A percentile compares a stretch with the other conserved stretches of the same genome.
phyloP scores from a whole-genome alignment of 1,139 yeast genomes.

The Magnusiomyces suaveolens region DNA sequence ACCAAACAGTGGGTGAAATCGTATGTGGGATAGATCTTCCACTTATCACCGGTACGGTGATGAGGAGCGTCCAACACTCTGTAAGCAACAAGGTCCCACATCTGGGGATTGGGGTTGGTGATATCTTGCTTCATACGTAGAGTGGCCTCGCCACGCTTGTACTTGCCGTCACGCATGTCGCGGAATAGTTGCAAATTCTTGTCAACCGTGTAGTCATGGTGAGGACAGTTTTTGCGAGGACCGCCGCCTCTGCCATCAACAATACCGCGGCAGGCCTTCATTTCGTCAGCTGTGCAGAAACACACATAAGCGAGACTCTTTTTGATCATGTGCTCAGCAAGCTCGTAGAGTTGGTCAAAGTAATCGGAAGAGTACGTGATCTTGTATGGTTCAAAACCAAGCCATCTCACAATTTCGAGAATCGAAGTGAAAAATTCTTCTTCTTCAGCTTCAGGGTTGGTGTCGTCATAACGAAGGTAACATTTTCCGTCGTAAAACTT shows the following conservation, averaged over 20 bases:
- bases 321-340: conserved; percentile 72
- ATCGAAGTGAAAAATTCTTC: conserved; percentile 82
- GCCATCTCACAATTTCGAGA: conserved; percentile 76
- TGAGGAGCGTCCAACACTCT: conserved; percentile 87
- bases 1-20: conserved; percentile 98
- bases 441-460: conserved; percentile 98
- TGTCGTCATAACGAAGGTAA: conserved; percentile 90
- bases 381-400: conserved; percentile 88
- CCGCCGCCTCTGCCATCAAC: conserved; percentile 92
- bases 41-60: conserved; percentile 91
- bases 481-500: conserved; percentile 76
- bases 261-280: conserved; percentile 81
- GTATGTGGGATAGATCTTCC: conserved; percentile 98
- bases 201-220: conserved; percentile 61
- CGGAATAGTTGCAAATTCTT: conserved; percentile 73
- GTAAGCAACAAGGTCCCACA: conserved; percentile 99
- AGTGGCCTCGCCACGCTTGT: conserved; percentile 83
- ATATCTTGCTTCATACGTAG: conserved; percentile 91
- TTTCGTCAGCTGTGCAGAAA: conserved; percentile 87
- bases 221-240: conserved; percentile 71
- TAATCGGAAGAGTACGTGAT: conserved; percentile 94
- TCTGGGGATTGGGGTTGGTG: conserved; percentile 88
- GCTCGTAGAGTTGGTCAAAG: conserved; percentile 74
- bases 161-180: conserved; percentile 82
- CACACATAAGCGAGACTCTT: conserved; percentile 79